Conservation (phyloP, 1,284 basidiomycete genomes). For the Mycena sp. region DNA sequence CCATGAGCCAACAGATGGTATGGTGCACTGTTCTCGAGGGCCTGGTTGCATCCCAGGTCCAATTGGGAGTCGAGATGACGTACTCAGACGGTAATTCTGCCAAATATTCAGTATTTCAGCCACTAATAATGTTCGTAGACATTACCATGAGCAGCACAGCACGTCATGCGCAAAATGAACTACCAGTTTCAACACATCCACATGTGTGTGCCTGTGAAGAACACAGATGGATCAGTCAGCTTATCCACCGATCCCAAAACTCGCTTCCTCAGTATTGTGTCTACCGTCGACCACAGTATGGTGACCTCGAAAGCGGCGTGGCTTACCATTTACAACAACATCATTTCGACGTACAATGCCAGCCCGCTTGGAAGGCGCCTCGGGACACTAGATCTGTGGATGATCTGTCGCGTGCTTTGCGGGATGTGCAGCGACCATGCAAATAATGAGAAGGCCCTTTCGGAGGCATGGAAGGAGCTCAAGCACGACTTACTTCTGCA, state of each 20-base stretch:
- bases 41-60: constrained; percentile 33
- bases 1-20: too few relatives aligned
- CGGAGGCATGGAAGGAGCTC: constrained; percentile 2
- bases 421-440: constrained; percentile 31
- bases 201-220: constrained; percentile 14
- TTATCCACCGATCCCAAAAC: constrained; percentile 12
- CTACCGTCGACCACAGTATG: too few relatives aligned
- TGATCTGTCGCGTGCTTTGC: constrained; percentile 16
- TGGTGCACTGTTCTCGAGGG: too few relatives aligned
- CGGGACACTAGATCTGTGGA: constrained; percentile 8
- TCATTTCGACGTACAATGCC: too few relatives aligned
- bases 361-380: too few relatives aligned
- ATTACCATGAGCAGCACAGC: constrained; percentile 28
- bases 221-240: constrained; percentile 12
- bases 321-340: too few relatives aligned
- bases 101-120: not conserved
- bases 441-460: constrained; percentile 24
- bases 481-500: constrained; percentile 18
- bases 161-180: constrained; percentile 24
- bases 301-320: too few relatives aligned
- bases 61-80: constrained; percentile 36
- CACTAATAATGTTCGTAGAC: constrained; percentile 12
- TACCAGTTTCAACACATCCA: too few relatives aligned
- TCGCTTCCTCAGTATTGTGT: too few relatives aligned
- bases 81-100: constrained; percentile 20